Conservation (phyloP, 129 eudicot species). For the Erigeron canadensis region DNA sequence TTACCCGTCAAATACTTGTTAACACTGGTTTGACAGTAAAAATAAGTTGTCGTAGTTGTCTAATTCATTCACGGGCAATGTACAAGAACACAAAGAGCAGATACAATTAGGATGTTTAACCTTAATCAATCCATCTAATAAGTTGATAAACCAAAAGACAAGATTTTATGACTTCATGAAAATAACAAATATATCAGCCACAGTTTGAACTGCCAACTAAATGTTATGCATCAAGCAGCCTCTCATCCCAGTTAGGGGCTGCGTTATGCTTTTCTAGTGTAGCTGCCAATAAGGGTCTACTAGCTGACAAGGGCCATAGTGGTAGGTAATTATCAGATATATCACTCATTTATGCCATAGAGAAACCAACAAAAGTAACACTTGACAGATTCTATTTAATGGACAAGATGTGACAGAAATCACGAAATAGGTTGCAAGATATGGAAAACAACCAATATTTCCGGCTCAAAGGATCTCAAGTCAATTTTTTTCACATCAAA, state of each 20-base stretch:
- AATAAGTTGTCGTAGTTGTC: background rate
- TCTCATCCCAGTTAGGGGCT: background rate
- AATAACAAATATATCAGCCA: background rate
- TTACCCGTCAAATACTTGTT: background rate
- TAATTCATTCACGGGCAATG: background rate
- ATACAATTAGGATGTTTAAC: background rate
- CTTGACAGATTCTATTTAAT: background rate
- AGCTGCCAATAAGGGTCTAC: slow-evolving; percentile 3
- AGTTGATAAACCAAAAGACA: background rate
- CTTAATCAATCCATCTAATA: background rate
- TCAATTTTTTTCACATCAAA: slow-evolving; percentile 8
- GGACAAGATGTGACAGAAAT: slow-evolving; percentile 10
- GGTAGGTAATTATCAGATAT: slow-evolving; percentile 16
- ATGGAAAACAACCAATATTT: slow-evolving; percentile 21
- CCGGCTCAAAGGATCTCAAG: slow-evolving; percentile 18
- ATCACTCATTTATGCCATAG: slow-evolving; percentile 23
- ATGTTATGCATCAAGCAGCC: background rate
- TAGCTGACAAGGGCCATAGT: slow-evolving; percentile 16
- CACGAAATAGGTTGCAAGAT: background rate
- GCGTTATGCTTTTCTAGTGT: background rate
- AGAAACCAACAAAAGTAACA: slow-evolving; percentile 23
- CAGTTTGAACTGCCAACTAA: background rate
- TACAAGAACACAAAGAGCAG: background rate
- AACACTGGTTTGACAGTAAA: background rate
- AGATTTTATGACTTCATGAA: background rate